Evolutionary conservation across 2,329 filamentous ascomycete genomes (phyloP), one percentile per base, ranked within the genome.

Genomic region (Venturia effusa): DNA sequence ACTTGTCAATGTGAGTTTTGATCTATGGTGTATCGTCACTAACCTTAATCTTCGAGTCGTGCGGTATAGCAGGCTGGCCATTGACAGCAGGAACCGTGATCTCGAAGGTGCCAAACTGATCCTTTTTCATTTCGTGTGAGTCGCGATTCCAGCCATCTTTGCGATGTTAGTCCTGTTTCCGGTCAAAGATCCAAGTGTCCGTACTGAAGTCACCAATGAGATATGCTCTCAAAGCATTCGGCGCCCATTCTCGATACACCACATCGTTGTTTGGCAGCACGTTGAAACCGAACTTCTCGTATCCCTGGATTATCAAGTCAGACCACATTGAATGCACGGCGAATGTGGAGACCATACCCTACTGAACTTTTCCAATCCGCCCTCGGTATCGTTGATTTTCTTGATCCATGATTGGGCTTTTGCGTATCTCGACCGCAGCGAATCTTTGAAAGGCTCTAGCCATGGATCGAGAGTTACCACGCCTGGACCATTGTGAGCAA

Each of bases 41-140:
- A 73, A 92, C 93, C 88, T 99, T 99, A 77, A 99, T 78, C 78
- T 97, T 99, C 70, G 92, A 95, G 69, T 96, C 91, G 78, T 99
- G 94, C 60, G 88, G 83, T 71, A 99, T 96, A 4, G 86, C 87
- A 55, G 90, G 82, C 66, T 88, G 78, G 40, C 92, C 92, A 71
- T 91, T 77, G 65, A 83, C 84, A 59, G 88, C 84, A 13, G 90
- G 89, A 10, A 99, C 70, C 0, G 80, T 84, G 62, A 97, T 86
- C 72, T 96, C 89, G 78, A 93, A 99, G 34, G 95, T 87, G 4
- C 94, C 94, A 73, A 85, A 97, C 48, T 82, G 76, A 71, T 95
- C 84, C 78, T 89, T 94, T 71, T 84, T 88, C 94, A 99, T 96
- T 61, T 88, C 86, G 69, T 94, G 89, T 30, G 91, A 85, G 67